Base-by-base conservation (phyloP, 495 filamentous ascomycete species). In the Chaetomium tenue region DNA sequence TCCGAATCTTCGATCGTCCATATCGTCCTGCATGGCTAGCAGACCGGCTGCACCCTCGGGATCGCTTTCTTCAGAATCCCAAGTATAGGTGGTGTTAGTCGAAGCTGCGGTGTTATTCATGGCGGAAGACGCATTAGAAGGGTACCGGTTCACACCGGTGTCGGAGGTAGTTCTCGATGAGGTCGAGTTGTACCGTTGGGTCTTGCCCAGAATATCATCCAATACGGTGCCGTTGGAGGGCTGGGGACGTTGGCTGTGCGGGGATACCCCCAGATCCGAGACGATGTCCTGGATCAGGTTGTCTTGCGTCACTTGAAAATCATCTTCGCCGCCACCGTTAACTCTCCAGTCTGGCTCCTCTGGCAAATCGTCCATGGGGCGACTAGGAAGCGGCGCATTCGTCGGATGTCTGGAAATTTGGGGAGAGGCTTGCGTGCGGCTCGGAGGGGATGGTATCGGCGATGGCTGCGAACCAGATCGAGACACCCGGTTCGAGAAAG, bases 21-120 rank as follows among this genome's bases (percentile, higher is more conserved):
- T 86, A 58, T 97, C 94, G 75, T 91, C 84, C 40, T 85, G 87
- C 83, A 98, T 83, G 70, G 92, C 92, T 66, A 88, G 86, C 20
- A 95, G 77, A 1, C 94, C 94, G 28, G 90, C 91, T 23, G 89
- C 89, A 28, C 91, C 93, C 75, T 99, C 94, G 0, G 91, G 86
- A 66, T 99, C 94, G 69, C 92, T 97, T 30, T 91, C 90, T 64
- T 94, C 81, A 30, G 76, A 76, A 20, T 77, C 75, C 63, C 69
- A 74, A 28, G 74, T 68, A 47, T 75, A 74, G 6, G 72, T 71
- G 1, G 76, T 64, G 54, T 80, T 80, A 33, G 39, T 48, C 39
- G 63, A 54, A 37, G 56, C 55, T 5, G 1, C 50, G 1, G 73
- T 74, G 58, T 44, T 58, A 60, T 77, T 79, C 37, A 81, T 53